phyloP scores from a whole-genome alignment of 495 filamentous ascomycete genomes.

The Zalerion maritima region DNA sequence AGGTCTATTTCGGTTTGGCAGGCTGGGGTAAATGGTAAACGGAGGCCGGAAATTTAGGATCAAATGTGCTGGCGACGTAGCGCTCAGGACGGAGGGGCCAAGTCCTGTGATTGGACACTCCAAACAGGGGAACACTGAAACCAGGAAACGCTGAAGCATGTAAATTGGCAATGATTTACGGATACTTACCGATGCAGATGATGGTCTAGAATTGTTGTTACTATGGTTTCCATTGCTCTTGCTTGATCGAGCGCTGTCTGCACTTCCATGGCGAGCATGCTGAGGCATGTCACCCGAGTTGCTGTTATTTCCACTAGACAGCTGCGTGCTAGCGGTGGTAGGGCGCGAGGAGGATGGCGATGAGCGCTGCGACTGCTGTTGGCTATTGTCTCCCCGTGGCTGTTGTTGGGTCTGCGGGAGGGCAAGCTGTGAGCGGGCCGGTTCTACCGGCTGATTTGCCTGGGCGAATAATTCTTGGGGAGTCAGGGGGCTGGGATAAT shows the following conservation, averaged over 20 bases:
- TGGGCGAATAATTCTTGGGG: conserved; percentile 26
- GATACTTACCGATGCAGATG: conserved; percentile 34
- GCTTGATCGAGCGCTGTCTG: conserved; percentile 28
- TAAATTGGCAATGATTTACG: too few relatives aligned
- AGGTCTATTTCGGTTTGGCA: conserved; percentile 32
- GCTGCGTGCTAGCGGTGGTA: conserved; percentile 6
- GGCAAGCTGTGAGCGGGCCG: conserved; percentile 20
- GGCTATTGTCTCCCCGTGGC: conserved; percentile 23
- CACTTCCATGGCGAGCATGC: conserved; percentile 23
- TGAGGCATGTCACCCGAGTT: too few relatives aligned
- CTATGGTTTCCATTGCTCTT: too few relatives aligned
- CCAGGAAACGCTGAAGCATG: too few relatives aligned
- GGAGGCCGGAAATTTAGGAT: conserved; percentile 12
- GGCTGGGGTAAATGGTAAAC: conserved; percentile 22
- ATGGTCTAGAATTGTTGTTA: conserved; percentile 24
- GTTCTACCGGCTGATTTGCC: conserved; percentile 24
- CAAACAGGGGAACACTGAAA: conserved; percentile 5
- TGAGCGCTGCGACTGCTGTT: conserved; percentile 8
- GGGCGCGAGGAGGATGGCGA: conserved; percentile 11
- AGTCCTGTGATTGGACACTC: conserved; percentile 26
- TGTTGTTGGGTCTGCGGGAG: conserved; percentile 12
- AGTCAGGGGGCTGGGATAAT: conserved; percentile 28
- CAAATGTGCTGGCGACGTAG: conserved; percentile 19
- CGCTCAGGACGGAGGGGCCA: conserved; percentile 6
- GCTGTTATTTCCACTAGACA: conserved; percentile 11